Base-by-base conservation (phyloP, 2,329 filamentous ascomycete species). In the Monosporascus cannonballus region DNA sequence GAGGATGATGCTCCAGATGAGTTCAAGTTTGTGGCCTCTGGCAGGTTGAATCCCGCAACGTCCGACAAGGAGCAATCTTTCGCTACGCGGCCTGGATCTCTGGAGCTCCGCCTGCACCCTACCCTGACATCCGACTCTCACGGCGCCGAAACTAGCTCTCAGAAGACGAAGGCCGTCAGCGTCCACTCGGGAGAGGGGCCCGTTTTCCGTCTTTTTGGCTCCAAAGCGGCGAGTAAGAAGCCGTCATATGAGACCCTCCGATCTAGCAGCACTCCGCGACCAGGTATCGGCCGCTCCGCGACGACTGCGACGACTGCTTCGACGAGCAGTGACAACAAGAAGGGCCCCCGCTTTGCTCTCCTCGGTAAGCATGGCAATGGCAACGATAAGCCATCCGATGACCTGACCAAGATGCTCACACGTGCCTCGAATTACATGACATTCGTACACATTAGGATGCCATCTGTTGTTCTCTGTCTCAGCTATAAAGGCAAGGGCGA, bases 381-480 rank as follows among this genome's bases (percentile, higher is more conserved):
- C 53, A 81, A 83, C 49, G 81, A 86, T 51, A 81, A 84, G 54
- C 80, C 83, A 5, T 87, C 87, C 1, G 94, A 99, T 66, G 95
- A 99, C 66, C 76, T 99, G 42, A 94, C 90, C 11, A 90, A 95
- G 73, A 99, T 99, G 94, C 93, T 99, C 72, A 85, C 84, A 51
- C 87, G 94, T 30, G 94, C 94, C 3, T 96, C 90, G 53, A 96
- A 92, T 68, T 99, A 95, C 74, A 96, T 96, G 91, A 96, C 94
- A 0, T 86, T 99, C 56, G 87, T 93, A 2, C 92, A 96, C 69
- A 91, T 99, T 70, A 94, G 91, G 70, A 90, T 99, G 65, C 90
- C 92, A 2, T 94, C 90, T 52, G 93, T 99, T 61, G 91, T 97
- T 2, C 83, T 99, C 36, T 99, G 94, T 67, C 79, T 99, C 27